Base-by-base conservation (phyloP, 768 basidiomycete genomes). In the Lentinula boryana region DNA sequence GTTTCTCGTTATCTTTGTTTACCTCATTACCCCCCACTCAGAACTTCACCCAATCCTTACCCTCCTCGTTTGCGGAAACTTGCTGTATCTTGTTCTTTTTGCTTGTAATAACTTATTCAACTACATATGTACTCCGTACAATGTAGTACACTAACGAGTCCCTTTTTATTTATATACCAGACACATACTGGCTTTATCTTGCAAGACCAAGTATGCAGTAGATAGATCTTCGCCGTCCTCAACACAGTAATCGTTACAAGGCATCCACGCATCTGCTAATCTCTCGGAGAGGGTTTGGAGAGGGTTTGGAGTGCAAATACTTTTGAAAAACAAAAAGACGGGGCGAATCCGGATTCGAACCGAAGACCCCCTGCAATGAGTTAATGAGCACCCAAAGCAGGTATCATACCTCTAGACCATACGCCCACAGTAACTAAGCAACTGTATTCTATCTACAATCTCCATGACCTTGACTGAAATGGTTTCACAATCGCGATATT, bases 371-470 rank as follows among this genome's bases (percentile, higher is more conserved):
- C 33, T 58, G 57, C 57, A 58, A 33, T 48, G 21, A 16, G 2
- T 16, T 18, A 3, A 7, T 5, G 0, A 21, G 5, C 13, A 23
- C 57, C 57, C 57, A 58, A 58, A 58, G 57, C 57, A 58, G 33
- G 57, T 58, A 58, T 58, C 57, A 58, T 58, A 58, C 57, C 57
- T 58, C 57, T 58, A 58, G 57, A 58, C 57, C 57, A 58, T 58
- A 58, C 57, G 57, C 57, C 57, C 56, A 38, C 5, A 8, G 8
- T 38, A 23, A 2, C 2, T 1, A 23, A 23, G 23, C 2, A 23
- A 2, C 23, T 23, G 23, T 23, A 23, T 23, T 23, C 23, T 3
- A 2, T 23, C 23, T 23, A 23, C 27, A 27, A 27, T 27, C 27
- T 27, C 27, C 27, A 27, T 3, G 27, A 27, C 27, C 27, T 27